Evolutionary conservation across 2,329 filamentous ascomycete genomes (phyloP).

Genomic region (Sarocladium oryzae): DNA sequence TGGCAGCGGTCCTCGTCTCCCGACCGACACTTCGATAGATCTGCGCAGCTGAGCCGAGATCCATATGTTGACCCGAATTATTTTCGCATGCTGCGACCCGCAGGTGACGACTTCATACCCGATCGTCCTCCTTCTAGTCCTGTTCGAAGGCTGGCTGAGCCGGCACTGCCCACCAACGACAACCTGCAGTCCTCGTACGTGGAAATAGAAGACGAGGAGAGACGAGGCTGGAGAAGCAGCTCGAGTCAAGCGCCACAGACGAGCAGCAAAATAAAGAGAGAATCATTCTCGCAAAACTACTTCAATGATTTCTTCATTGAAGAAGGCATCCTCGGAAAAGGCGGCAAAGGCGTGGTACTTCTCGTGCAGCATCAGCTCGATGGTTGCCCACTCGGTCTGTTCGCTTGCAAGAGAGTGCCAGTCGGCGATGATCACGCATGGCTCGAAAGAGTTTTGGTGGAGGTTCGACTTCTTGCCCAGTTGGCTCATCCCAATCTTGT

Average conservation of each 20-base stretch:
- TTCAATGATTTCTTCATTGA: conserved; percentile 92
- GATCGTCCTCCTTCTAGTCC: conserved; percentile 41
- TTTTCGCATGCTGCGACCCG: conserved; percentile 79
- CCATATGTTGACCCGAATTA: conserved; percentile 87
- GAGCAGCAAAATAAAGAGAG: conserved; percentile 69
- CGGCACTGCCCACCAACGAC: neutral
- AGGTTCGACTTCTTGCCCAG: conserved; percentile 87
- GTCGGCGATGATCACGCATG: conserved; percentile 92
- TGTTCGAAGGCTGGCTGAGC: conserved; percentile 38
- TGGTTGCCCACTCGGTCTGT: conserved; percentile 79
- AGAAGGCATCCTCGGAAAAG: conserved; percentile 76
- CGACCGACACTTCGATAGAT: conserved; percentile 43
- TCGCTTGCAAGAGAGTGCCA: conserved; percentile 94
- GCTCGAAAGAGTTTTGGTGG: conserved; percentile 88
- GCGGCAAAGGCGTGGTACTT: conserved; percentile 90
- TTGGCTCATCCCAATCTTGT: conserved; percentile 93
- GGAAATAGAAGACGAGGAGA: conserved; percentile 20
- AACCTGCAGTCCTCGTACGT: conserved; percentile 5
- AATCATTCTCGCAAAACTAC: conserved; percentile 87
- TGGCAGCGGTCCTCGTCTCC: conserved; percentile 41
- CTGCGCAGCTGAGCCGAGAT: conserved; percentile 36
- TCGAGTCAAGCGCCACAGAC: conserved; percentile 39
- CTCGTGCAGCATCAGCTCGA: conserved; percentile 92
- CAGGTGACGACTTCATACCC: conserved; percentile 36
- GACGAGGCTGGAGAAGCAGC: conserved; percentile 27